These are phyloP conservation scores for Phallus indusiatus DNA, from an alignment of 768 basidiomycete species.

Conservation along the genomic window DNA sequence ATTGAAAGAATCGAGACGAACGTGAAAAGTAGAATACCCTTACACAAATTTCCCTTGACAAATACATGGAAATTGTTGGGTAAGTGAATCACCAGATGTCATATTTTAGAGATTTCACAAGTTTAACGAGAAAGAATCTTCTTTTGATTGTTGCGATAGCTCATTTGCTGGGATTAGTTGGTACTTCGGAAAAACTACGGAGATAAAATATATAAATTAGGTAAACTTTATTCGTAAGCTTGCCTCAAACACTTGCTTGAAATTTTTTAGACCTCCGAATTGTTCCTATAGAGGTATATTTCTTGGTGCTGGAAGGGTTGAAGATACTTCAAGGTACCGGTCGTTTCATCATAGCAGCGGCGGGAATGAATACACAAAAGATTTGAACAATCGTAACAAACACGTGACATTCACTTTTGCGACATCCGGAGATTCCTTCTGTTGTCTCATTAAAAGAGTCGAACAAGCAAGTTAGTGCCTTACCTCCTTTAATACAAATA, in stretches of 20 bases:
- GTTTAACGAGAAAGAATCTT: not conserved
- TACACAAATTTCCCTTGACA: not conserved
- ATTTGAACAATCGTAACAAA: not conserved
- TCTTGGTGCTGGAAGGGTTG: too few species aligned
- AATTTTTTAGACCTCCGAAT: too few species aligned
- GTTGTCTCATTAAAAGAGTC: not conserved
- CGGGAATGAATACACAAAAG: not conserved
- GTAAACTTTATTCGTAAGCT: too few species aligned
- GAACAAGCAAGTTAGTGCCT: too few species aligned
- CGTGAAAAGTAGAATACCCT: not conserved
- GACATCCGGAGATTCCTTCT: not conserved
- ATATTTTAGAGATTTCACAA: not conserved
- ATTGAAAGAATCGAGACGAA: not conserved
- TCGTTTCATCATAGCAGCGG: too few species aligned
- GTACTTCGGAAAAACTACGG: not conserved
- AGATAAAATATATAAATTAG: not conserved
- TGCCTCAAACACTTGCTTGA: too few species aligned
- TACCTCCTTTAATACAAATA: too few species aligned
- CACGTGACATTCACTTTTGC: not conserved
- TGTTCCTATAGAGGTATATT: too few species aligned
- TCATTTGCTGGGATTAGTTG: not conserved
- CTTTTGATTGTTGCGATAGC: not conserved
- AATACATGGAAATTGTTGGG: not conserved
- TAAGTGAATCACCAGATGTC: not conserved
- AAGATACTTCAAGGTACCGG: too few species aligned